These are phyloP conservation scores for Thielaviopsis populi DNA, from an alignment of 2,329 filamentous ascomycete species.

Conservation along the genomic window DNA sequence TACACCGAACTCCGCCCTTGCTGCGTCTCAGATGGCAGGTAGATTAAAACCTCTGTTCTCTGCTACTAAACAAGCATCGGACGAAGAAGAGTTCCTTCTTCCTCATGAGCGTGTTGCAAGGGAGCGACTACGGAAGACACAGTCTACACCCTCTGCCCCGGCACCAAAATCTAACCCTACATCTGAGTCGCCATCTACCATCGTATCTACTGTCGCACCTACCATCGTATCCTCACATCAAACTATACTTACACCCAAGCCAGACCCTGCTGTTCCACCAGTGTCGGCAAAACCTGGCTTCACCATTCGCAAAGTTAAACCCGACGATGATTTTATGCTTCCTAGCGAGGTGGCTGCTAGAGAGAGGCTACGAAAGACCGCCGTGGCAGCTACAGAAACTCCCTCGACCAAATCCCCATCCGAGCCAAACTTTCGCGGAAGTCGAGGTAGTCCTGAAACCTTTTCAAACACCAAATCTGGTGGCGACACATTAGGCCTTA, in stretches of 20 bases:
- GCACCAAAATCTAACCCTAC: background rate
- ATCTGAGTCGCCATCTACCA: background rate
- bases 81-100: conserved; percentile 6
- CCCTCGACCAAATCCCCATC: background rate
- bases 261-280: background rate
- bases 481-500: background rate
- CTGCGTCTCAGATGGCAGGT: too few species aligned
- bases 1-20: background rate
- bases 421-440: background rate
- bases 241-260: background rate
- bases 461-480: too few species aligned
- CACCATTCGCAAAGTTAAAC: conserved; percentile 4
- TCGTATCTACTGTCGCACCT: background rate
- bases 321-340: conserved; percentile 8
- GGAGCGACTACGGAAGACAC: background rate
- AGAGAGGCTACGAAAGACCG: background rate
- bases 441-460: background rate
- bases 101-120: conserved; percentile 2
- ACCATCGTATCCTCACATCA: background rate
- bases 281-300: conserved; percentile 1
- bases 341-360: conserved; percentile 5
- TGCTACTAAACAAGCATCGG: background rate
- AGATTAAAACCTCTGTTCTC: conserved; percentile 3
- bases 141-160: background rate
- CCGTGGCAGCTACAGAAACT: background rate